phyloP scores from a whole-genome alignment of 805 yeast species.

The Ogataea paradorogensis region DNA sequence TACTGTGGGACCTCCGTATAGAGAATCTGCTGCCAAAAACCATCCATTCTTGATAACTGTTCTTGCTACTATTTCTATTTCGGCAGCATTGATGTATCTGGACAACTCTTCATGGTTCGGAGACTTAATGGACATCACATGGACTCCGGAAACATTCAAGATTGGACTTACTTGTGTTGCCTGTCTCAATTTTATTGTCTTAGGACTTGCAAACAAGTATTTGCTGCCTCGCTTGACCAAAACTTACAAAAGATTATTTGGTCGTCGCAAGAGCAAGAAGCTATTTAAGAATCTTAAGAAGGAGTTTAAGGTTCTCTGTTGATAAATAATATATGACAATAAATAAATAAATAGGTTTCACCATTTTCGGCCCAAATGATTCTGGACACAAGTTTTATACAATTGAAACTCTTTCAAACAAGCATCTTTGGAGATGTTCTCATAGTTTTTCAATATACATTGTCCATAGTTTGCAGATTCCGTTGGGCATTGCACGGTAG shows the following conservation, averaged over 20 bases:
- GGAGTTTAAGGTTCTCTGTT: conserved; percentile 24
- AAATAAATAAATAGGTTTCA: conserved; percentile 7
- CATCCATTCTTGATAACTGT: conserved; percentile 69
- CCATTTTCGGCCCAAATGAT: conserved; percentile 33
- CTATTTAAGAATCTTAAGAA: conserved; percentile 37
- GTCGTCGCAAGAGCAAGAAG: conserved; percentile 30
- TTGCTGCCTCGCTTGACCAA: conserved; percentile 42
- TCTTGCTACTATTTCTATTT: conserved; percentile 44
- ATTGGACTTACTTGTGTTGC: conserved; percentile 46
- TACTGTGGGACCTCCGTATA: conserved; percentile 90
- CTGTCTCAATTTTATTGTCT: conserved; percentile 44
- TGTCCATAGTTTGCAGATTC: conserved; percentile 47
- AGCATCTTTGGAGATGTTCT: conserved; percentile 48
- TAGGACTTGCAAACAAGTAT: conserved; percentile 44
- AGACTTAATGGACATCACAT: conserved; percentile 70
- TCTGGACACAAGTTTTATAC: conserved; percentile 50
- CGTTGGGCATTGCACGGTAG: conserved; percentile 28
- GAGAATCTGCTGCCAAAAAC: conserved; percentile 70
- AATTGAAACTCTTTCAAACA: conserved; percentile 49
- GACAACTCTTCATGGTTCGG: conserved; percentile 56
- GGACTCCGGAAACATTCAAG: conserved; percentile 50
- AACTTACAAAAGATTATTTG: conserved; percentile 36
- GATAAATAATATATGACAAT: conserved; percentile 3
- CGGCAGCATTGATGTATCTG: conserved; percentile 53
- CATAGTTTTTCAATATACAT: conserved; percentile 50